Percentiles rank a stretch among this genome's conserved stretches.
Conservation (phyloP, 805 yeast genomes). For the Suhomyces emberorum region DNA sequence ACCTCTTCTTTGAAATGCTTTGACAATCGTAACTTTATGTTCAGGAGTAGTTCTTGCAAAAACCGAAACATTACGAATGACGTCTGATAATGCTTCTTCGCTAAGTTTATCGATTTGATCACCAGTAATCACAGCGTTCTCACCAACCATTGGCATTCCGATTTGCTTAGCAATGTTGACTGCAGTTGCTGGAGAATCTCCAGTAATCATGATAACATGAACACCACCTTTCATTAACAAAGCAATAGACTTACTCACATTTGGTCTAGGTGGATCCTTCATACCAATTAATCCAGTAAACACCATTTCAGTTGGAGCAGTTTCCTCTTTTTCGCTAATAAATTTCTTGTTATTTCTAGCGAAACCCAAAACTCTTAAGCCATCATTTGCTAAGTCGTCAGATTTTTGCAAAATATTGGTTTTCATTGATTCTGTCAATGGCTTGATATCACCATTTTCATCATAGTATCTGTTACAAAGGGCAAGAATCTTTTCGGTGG, state of each 20-base stretch:
- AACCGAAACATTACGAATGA: conserved; percentile 78
- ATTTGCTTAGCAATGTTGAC: conserved; percentile 79
- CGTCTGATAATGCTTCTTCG: conserved; percentile 69
- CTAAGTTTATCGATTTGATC: conserved; percentile 72
- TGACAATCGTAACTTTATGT: conserved; percentile 85
- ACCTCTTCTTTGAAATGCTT: conserved; percentile 85
- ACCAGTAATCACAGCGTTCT: conserved; percentile 76
- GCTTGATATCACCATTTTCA: conserved; percentile 56
- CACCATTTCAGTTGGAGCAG: conserved; percentile 53
- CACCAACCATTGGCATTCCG: conserved; percentile 76
- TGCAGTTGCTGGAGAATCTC: conserved; percentile 89
- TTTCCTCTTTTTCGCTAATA: conserved; percentile 27
- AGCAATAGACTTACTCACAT: conserved; percentile 72
- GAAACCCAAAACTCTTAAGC: conserved; percentile 80
- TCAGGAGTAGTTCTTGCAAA: conserved; percentile 96
- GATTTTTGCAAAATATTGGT: conserved; percentile 55
- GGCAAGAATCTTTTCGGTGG: conserved; percentile 68
- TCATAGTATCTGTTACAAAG: conserved; percentile 59
- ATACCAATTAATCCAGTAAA: conserved; percentile 90
- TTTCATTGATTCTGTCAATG: conserved; percentile 50
- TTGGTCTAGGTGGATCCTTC: conserved; percentile 97
- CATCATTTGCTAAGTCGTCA: conserved; percentile 68
- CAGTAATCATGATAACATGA: conserved; percentile 97
- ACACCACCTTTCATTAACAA: conserved; percentile 88
- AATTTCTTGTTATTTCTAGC: conserved; percentile 50